These are phyloP conservation scores for Fomitiporia mediterranea DNA, from an alignment of 1,284 basidiomycete genomes.

Conservation along the genomic window DNA sequence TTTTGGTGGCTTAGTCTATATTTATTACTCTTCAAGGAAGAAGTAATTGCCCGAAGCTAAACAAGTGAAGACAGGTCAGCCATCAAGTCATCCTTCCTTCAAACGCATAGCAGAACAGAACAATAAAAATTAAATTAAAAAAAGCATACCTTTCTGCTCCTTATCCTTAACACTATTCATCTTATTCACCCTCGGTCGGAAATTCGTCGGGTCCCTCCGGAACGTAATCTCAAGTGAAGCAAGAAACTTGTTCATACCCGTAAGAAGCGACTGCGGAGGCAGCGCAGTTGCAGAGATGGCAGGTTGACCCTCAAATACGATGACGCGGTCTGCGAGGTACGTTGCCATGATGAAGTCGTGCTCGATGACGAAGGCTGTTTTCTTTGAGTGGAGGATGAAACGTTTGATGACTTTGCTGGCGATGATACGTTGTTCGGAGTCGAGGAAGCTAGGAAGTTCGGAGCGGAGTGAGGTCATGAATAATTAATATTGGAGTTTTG, in stretches of 20 bases:
- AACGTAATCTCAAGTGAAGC: constrained; percentile 93
- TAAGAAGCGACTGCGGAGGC: constrained; percentile 80
- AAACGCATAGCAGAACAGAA: constrained; percentile 6
- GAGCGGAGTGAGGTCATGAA: constrained; percentile 5
- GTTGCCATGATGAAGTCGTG: constrained; percentile 99
- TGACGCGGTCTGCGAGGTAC: constrained; percentile 95
- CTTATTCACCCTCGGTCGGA: constrained; percentile 93
- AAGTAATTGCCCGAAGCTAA: constrained; percentile 79
- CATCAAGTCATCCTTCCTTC: constrained; percentile 10
- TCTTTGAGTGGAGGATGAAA: constrained; percentile 91
- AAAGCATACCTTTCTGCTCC: constrained; percentile 80
- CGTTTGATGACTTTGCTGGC: constrained; percentile 96
- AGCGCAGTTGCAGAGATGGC: constrained; percentile 81
- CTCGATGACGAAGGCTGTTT: constrained; percentile 96
- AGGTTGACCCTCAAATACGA: constrained; percentile 88
- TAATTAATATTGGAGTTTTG: background rate
- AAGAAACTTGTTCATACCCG: constrained; percentile 92
- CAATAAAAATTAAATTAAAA: constrained; percentile 3
- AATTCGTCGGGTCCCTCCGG: constrained; percentile 94
- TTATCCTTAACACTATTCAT: constrained; percentile 87
- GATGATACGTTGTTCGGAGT: constrained; percentile 97
- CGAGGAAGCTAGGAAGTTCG: constrained; percentile 65
- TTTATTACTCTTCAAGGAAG: constrained; percentile 74
- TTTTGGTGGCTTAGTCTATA: no score
- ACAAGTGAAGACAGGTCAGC: constrained; percentile 11